A percentile compares a stretch with the other conserved stretches of the same genome.
Conservation (phyloP, 2,329 filamentous ascomycete species). For the Stylonectria norvegica region DNA sequence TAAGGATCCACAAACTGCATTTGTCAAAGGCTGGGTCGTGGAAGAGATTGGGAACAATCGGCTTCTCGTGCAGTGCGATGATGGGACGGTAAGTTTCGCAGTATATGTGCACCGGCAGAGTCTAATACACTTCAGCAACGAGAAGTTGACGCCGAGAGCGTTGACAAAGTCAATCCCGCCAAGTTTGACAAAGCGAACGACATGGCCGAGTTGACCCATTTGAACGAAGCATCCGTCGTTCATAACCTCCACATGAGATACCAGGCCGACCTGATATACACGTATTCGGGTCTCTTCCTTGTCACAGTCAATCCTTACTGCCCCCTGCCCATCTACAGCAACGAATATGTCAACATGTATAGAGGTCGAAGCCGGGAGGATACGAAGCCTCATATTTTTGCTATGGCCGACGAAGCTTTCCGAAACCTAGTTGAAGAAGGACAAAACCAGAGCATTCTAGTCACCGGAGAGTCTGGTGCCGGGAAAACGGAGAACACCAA, state of each 20-base stretch:
- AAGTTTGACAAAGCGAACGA: slow-evolving; percentile 99
- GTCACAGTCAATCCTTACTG: slow-evolving; percentile 98
- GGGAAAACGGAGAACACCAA: slow-evolving; percentile 99
- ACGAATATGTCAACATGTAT: slow-evolving; percentile 98
- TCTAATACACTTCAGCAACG: slow-evolving; percentile 61
- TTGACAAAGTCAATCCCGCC: slow-evolving; percentile 98
- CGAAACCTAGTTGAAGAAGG: slow-evolving; percentile 93
- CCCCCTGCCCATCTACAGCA: slow-evolving; percentile 87
- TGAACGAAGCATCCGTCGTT: slow-evolving; percentile 96
- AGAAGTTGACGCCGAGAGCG: slow-evolving; percentile 78
- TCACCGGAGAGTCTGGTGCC: slow-evolving; percentile 95
- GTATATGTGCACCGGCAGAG: not conserved
- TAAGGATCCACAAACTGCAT: slow-evolving; percentile 79
- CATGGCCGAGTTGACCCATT: slow-evolving; percentile 96
- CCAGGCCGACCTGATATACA: slow-evolving; percentile 94
- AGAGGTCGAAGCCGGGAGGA: slow-evolving; percentile 87
- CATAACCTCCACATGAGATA: slow-evolving; percentile 96
- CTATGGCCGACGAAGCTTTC: slow-evolving; percentile 96
- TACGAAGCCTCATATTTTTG: slow-evolving; percentile 94
- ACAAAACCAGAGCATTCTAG: slow-evolving; percentile 93
- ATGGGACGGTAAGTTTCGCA: slow-evolving; percentile 67
- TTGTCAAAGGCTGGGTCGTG: slow-evolving; percentile 88
- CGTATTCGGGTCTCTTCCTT: slow-evolving; percentile 93
- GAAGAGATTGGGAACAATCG: slow-evolving; percentile 69
- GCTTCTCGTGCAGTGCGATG: slow-evolving; percentile 86